Base-by-base conservation (phyloP, 2,329 filamentous ascomycete species). In the Penicillium sp. region DNA sequence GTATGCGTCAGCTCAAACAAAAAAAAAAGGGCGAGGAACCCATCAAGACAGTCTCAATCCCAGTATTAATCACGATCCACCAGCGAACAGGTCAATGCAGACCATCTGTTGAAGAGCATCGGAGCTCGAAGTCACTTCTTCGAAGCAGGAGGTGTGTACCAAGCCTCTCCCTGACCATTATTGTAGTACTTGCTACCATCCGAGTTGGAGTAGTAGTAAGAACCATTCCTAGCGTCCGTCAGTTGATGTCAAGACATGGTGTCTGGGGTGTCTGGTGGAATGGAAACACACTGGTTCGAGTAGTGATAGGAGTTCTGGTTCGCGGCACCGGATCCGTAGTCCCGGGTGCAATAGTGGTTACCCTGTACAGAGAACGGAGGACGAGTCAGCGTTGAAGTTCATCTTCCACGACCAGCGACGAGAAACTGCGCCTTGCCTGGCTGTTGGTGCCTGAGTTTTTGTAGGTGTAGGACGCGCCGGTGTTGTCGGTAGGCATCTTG, bases 401-500 rank as follows among this genome's bases (percentile, higher is more conserved):
- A 4, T 44, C 18, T 37, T 33, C 13, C 2, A 41, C 27, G 5
- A 24, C 2, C 19, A 18, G 31, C 6, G 9, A 13, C 10, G 10
- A n/a, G 11, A 16, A 10, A 10, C 9, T 40, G 11, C 4, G 37
- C 31, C 56, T 46, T 13, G 60, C 60, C 56, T 60, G 35, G 14
- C 44, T 60, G 40, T 64, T 62, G 9, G 35, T 46, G 18, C 61
- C 60, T 9, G 46, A 59, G 50, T 22, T 41, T 13, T 35, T 56
- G 55, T 55, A 60, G 36, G 49, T 46, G 57, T 59, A 59, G 7
- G n/a, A 4, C 9, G 50, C 54, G 7, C 53, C 53, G 13, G 53
- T 31, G 46, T 62, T 62, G 18, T 64, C 60, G 11, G 36, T n/a
- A 9, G 60, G 58, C 60, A 60, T 60, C 22, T 40, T 49, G 55